phyloP scores from a whole-genome alignment of 352 stramenopile species.

The Phytophthora palmivora region DNA sequence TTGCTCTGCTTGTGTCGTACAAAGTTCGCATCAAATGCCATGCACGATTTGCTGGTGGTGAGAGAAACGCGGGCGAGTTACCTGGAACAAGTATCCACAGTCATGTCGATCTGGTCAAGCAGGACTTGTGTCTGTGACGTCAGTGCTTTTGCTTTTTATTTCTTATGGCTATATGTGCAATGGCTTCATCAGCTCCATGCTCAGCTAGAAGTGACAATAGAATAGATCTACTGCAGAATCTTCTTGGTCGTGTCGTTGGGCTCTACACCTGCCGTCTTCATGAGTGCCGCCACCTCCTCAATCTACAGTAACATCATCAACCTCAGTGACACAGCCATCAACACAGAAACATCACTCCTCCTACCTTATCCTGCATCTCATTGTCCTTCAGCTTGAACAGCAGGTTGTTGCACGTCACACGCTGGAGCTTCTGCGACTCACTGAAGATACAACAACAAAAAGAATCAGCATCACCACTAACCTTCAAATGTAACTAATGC shows the following conservation, averaged over 20 bases:
- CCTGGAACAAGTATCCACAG: background rate
- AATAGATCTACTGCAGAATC: slow-evolving; percentile 79
- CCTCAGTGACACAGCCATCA: slow-evolving; percentile 1
- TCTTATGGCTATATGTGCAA: slow-evolving; percentile 32
- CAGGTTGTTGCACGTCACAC: slow-evolving; percentile 89
- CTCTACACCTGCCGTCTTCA: slow-evolving; percentile 80
- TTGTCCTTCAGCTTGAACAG: slow-evolving; percentile 89
- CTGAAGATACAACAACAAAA: slow-evolving; percentile 35
- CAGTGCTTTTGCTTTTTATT: slow-evolving; percentile 36
- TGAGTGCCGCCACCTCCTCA: slow-evolving; percentile 75
- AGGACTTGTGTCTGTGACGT: slow-evolving; percentile 16
- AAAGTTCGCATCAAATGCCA: background rate
- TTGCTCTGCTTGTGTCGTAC: background rate
- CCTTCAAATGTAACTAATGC: background rate
- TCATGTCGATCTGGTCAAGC: background rate
- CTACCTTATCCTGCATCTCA: slow-evolving; percentile 73
- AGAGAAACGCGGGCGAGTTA: slow-evolving; percentile 10
- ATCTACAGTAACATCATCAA: slow-evolving; percentile 46
- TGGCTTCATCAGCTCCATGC: slow-evolving; percentile 15
- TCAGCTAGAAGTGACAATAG: slow-evolving; percentile 13
- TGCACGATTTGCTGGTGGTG: slow-evolving; percentile 15
- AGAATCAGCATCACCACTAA: slow-evolving; percentile 5
- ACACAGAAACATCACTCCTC: background rate
- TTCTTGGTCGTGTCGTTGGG: slow-evolving; percentile 88
- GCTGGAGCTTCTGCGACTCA: slow-evolving; percentile 76